phyloP scores from a whole-genome alignment of 371 early-diverging fungal species.

The Mucor velutinosus region DNA sequence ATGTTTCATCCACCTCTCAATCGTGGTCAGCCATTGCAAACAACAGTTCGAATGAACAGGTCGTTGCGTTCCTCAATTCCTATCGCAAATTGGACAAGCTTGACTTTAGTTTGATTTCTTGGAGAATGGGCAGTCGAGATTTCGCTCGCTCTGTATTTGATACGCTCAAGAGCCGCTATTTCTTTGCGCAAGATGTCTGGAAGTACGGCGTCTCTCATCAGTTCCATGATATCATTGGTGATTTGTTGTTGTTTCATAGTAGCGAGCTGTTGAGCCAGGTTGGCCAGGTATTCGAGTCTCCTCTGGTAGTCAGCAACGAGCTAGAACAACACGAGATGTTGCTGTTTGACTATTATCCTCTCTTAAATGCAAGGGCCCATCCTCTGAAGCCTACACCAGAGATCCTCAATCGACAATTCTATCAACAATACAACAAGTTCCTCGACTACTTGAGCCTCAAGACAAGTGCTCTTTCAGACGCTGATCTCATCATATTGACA shows the following conservation, averaged over 20 bases:
- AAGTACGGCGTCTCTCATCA: slow-evolving; percentile 38
- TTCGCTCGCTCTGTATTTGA: slow-evolving; percentile 39
- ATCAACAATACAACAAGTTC: slow-evolving; percentile 44
- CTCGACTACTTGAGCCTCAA: slow-evolving; percentile 45
- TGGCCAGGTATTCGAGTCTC: slow-evolving; percentile 47
- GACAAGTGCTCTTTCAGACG: slow-evolving; percentile 13
- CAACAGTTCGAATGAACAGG: slow-evolving; percentile 20
- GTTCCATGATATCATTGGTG: slow-evolving; percentile 27
- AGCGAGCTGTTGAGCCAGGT: slow-evolving; percentile 17
- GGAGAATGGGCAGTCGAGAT: slow-evolving; percentile 32
- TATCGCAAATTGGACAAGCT: slow-evolving; percentile 30
- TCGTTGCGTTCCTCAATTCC: slow-evolving; percentile 23
- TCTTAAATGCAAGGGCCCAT: slow-evolving; percentile 51
- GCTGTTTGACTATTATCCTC: slow-evolving; percentile 54
- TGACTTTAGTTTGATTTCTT: slow-evolving; percentile 27
- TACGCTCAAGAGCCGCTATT: slow-evolving; percentile 10
- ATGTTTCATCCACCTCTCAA: not conserved
- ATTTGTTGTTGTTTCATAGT: slow-evolving; percentile 23
- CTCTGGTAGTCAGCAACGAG: slow-evolving; percentile 28
- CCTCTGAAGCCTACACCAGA: slow-evolving; percentile 18
- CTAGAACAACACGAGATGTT: slow-evolving; percentile 1
- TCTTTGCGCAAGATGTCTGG: slow-evolving; percentile 26
- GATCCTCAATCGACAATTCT: slow-evolving; percentile 49
- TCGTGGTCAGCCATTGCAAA: slow-evolving; percentile 27
- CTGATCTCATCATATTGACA: slow-evolving; percentile 44